Base-by-base conservation (phyloP, 2,329 filamentous ascomycete genomes). In the Dactylellina parvicollis region DNA sequence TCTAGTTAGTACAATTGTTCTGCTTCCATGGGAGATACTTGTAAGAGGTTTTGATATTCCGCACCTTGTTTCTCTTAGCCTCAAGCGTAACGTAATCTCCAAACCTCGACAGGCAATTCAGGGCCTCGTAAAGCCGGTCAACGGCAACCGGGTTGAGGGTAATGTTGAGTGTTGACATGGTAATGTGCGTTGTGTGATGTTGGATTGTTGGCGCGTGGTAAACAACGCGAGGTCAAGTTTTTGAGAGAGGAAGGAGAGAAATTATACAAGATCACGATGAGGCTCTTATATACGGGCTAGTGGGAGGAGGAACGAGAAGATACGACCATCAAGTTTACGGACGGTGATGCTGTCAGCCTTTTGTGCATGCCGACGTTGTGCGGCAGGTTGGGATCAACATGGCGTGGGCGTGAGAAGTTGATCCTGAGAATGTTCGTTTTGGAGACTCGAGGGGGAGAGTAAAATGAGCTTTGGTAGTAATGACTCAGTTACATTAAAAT, bases 21-120 rank as follows among this genome's bases (percentile, higher is more conserved):
- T 7, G 24, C 24, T 47, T 18, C 3, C 16, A 24, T 5, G 8
- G 42, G 16, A 47, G 14, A 40, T 36, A n/a, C 24, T 52, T 10
- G 4, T 38, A 24, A n/a, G n/a, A n/a, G n/a, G n/a, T n/a, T n/a
- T n/a, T n/a, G n/a, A n/a, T n/a, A n/a, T n/a, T n/a, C 42, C 32
- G 10, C 80, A 83, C 84, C 79, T 81, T 82, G 72, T 85, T 84
- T 69, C 79, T 80, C 75, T 82, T 80, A 60, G 84, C 84, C 76
- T 86, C 84, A 57, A 86, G 80, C 14, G 83, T 83, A 10, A 86
- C 83, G 2, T 81, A 81, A 73, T 86, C 84, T 77, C 83, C 83
- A 79, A 86, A 67, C 76, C 85, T 85, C 46, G 82, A 82, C 2
- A 86, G 80, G 77, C 84, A 86, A 2, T 81, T 78, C 16, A 86